Evolutionary conservation across 2,329 filamentous ascomycete genomes (phyloP), one percentile per base, ranked within the genome.

Genomic region (Phialophora macrospora): DNA sequence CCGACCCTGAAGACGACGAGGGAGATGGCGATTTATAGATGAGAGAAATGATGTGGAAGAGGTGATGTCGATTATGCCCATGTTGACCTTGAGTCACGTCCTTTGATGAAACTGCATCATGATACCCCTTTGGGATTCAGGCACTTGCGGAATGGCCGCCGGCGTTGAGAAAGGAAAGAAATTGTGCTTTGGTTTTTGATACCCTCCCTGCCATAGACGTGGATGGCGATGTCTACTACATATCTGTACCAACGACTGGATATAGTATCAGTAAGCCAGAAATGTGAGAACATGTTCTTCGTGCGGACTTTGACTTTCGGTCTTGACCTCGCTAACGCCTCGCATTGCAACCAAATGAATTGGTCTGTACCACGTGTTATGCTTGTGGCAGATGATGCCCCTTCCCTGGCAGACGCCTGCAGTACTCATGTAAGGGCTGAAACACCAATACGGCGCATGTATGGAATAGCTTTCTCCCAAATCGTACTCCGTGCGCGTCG

Each of bases 1-100:
- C 52, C 22, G 78, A 72, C 9, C 79, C 72, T 58, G 79, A 70
- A 69, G 81, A 74, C 26, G 75, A 72, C 17, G 79, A 72, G 58
- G 79, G 20, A 20, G 48, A 72, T 70, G 80, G 70, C 26, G 65
- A 68, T 49, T 22, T 67, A 26, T 64, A 63, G 54, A 48, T 9
- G 58, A 44, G n/a, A 12, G 28, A 26, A 61, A 24, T 55, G 62
- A 58, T 26, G 62, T 55, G 67, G 62, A 59, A 59, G 61, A 62
- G 20, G 51, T 58, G 46, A 41, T 24, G 34, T 51, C 28, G 58
- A 54, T 60, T 55, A 34, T 55, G 26, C 22, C 30, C 32, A n/a
- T 52, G 20, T 60, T 60, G 48, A 49, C 20, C 48, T 52, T 41
- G 48, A 52, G 48, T 57, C 57, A 49, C 44, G 56, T 64, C 54